Percentiles rank a stretch among this genome's conserved stretches.
Evolutionary conservation across 2,329 filamentous ascomycete species (phyloP).

Genomic region (Aspergillus chevalieri): DNA sequence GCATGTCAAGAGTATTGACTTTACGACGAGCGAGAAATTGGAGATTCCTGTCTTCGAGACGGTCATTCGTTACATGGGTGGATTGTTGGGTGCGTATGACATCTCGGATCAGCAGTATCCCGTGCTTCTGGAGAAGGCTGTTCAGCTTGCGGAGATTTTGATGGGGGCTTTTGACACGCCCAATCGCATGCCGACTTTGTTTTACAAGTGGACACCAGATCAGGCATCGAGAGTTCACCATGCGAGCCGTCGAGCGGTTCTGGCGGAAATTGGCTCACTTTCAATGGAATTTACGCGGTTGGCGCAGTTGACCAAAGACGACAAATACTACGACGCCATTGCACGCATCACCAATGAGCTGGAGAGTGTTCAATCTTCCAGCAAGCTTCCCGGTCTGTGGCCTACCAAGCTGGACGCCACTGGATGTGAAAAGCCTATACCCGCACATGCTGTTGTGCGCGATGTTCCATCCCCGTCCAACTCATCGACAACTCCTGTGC

Average conservation of each 20-base stretch:
- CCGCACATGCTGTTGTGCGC: constrained; percentile 8
- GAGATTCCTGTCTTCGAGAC: constrained; percentile 91
- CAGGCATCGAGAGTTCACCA: constrained; percentile 58
- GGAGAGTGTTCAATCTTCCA: constrained; percentile 65
- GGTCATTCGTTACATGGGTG: constrained; percentile 84
- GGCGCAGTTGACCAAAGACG: constrained; percentile 72
- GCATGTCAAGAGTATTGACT: constrained; percentile 69
- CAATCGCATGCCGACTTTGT: constrained; percentile 83
- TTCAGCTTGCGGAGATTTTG: constrained; percentile 71
- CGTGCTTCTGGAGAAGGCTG: constrained; percentile 68
- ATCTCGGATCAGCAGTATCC: constrained; percentile 65
- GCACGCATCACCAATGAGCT: constrained; percentile 78
- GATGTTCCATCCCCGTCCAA: constrained; percentile 4
- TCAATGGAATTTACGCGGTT: constrained; percentile 85
- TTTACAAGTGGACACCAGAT: constrained; percentile 69
- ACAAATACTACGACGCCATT: constrained; percentile 85
- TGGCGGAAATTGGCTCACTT: constrained; percentile 70
- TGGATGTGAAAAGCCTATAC: constrained; percentile 57
- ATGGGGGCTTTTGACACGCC: constrained; percentile 85
- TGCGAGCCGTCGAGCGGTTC: constrained; percentile 51
- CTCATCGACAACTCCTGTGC: neutral
- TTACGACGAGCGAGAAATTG: constrained; percentile 60
- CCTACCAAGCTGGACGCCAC: constrained; percentile 71
- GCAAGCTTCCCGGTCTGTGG: constrained; percentile 71
- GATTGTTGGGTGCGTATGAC: constrained; percentile 79